Evolutionary conservation across 1,139 yeast species (phyloP).

Genomic region (Geotrichum australiense): DNA sequence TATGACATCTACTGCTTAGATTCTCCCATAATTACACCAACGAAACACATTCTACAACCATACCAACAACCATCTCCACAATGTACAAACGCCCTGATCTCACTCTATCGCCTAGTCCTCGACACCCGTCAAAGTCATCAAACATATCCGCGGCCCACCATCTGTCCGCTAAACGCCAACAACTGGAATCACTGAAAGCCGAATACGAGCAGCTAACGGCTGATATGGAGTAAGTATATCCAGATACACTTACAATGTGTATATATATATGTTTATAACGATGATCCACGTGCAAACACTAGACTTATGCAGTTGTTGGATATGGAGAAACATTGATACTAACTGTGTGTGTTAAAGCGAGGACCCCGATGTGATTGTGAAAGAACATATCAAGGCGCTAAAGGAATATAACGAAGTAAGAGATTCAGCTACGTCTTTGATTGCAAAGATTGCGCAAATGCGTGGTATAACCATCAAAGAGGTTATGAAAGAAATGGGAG

Average conservation of each 20-base stretch:
- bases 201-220: conserved; percentile 10
- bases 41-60: no score
- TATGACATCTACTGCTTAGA: no score
- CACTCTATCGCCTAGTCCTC: conserved; percentile 7
- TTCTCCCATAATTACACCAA: no score
- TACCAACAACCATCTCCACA: background rate
- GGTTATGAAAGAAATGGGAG: conserved; percentile 17
- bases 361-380: conserved; percentile 15
- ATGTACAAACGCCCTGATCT: conserved; percentile 7
- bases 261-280: no score
- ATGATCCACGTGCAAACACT: no score
- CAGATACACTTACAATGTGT: background rate
- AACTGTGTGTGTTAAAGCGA: no score
- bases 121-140: conserved; percentile 1
- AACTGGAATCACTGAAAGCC: conserved; percentile 7
- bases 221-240: conserved; percentile 8
- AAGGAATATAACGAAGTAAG: conserved; percentile 17
- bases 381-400: conserved; percentile 11
- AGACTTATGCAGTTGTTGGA: no score
- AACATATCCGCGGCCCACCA: background rate
- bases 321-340: no score
- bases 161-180: conserved; percentile 6
- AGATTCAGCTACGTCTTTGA: conserved; percentile 14
- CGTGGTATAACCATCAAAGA: conserved; percentile 15
- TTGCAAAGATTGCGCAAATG: conserved; percentile 17